Evolutionary conservation across 441 rosid species (phyloP).

Genomic region (Kokia cookei): DNA sequence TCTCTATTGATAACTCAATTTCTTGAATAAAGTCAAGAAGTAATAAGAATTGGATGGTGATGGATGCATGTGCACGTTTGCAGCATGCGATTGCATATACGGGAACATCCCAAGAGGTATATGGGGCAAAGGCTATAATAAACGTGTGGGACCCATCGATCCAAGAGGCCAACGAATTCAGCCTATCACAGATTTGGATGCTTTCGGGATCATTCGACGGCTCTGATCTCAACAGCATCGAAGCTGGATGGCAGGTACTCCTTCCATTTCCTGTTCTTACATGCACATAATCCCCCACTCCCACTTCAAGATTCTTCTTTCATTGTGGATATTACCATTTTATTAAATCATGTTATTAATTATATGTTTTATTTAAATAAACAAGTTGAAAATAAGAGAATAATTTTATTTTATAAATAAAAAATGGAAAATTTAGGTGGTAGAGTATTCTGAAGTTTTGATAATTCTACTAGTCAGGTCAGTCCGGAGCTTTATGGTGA

Average conservation of each 20-base stretch:
- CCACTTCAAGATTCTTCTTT: background rate
- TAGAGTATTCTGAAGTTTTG: constrained; percentile 39
- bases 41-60: background rate
- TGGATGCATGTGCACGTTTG: background rate
- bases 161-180: constrained; percentile 65
- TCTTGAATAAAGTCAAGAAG: background rate
- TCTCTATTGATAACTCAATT: background rate
- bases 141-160: constrained; percentile 74
- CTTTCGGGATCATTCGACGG: constrained; percentile 76
- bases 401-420: background rate
- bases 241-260: constrained; percentile 83
- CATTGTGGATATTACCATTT: background rate
- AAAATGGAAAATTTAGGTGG: background rate
- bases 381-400: background rate
- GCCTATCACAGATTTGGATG: constrained; percentile 73
- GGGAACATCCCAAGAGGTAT: constrained; percentile 55
- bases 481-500: constrained; percentile 91
- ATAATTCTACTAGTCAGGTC: constrained; percentile 89
- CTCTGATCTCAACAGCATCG: constrained; percentile 73
- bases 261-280: constrained; percentile 30
- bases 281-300: constrained; percentile 16
- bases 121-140: constrained; percentile 63
- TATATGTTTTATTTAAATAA: background rate
- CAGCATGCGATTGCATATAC: constrained; percentile 98
- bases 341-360: background rate